These are phyloP conservation scores for Drosera spatulata DNA, from an alignment of 179 eudicot genomes.

Conservation along the genomic window DNA sequence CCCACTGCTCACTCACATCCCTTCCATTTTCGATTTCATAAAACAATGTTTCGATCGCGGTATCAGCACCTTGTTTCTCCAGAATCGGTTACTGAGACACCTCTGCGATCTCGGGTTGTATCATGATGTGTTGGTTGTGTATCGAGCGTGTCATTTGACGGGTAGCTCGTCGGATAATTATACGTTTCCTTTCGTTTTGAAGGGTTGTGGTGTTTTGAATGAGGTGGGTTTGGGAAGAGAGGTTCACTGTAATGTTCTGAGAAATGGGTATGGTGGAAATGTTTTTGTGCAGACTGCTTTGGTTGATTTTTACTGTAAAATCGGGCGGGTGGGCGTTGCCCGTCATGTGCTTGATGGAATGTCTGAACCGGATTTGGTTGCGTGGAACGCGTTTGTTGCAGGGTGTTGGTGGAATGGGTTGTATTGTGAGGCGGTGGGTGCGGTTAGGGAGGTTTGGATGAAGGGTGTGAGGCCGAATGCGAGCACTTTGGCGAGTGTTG, in stretches of 20 bases:
- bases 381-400: slow-evolving; percentile 63
- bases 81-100: slow-evolving; percentile 36
- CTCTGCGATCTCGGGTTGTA: slow-evolving; percentile 35
- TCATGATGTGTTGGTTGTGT: slow-evolving; percentile 34
- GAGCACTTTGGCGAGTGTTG: slow-evolving; percentile 38
- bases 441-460: slow-evolving; percentile 18
- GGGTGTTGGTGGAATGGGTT: slow-evolving; percentile 49
- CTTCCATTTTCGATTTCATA: neutral
- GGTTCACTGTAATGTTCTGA: slow-evolving; percentile 40
- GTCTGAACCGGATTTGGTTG: slow-evolving; percentile 43
- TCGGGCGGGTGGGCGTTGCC: slow-evolving; percentile 34
- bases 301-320: slow-evolving; percentile 45
- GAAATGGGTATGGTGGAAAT: slow-evolving; percentile 43
- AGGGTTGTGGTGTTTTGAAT: slow-evolving; percentile 3
- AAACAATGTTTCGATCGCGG: slow-evolving; percentile 40
- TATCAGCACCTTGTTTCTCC: slow-evolving; percentile 29
- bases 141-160: slow-evolving; percentile 20
- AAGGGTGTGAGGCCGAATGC: slow-evolving; percentile 41
- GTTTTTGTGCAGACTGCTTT: slow-evolving; percentile 48
- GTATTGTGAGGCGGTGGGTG: slow-evolving; percentile 29
- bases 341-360: slow-evolving; percentile 41
- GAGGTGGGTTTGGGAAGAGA: slow-evolving; percentile 22
- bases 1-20: too few relatives aligned
- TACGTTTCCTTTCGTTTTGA: slow-evolving; percentile 9
- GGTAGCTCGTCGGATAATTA: slow-evolving; percentile 32